These are phyloP conservation scores for Moricandia arvensis DNA, from an alignment of 345 rosid species.

Conservation along the genomic window DNA sequence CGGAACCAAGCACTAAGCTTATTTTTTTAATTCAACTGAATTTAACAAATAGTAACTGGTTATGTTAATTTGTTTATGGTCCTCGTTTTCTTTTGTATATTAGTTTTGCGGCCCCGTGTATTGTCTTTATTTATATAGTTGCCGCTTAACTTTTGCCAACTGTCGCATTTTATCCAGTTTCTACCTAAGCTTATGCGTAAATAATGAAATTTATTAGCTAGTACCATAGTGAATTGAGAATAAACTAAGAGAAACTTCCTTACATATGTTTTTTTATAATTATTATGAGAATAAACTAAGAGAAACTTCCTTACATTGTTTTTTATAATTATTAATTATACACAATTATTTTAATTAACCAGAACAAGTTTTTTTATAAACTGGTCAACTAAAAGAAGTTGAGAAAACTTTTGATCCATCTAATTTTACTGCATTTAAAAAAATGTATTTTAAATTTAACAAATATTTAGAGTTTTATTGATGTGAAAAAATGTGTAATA, in stretches of 20 bases:
- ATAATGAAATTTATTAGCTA: not conserved
- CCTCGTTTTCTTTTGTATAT: conserved; percentile 16
- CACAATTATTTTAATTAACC: not conserved
- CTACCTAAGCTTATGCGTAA: not conserved
- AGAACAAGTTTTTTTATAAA: not conserved
- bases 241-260: not conserved
- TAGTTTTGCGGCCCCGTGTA: not conserved
- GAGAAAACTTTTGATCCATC: not conserved
- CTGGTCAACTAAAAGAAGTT: not conserved
- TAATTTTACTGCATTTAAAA: not conserved
- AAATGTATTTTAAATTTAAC: no score
- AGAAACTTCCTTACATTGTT: not conserved
- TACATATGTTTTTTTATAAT: not conserved
- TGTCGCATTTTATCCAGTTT: not conserved
- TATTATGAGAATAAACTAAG: not conserved
- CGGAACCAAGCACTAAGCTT: conserved; percentile 33
- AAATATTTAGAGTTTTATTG: not conserved
- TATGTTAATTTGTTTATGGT: not conserved
- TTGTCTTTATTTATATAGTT: conserved; percentile 9
- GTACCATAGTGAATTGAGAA: not conserved
- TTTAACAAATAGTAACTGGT: not conserved
- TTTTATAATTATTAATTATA: not conserved
- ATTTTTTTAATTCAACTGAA: not conserved
- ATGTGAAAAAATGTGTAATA: not conserved
- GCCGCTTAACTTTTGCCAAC: conserved; percentile 15